Conservation (phyloP, 257 asterid species). For the Leptodermis oblonga region DNA sequence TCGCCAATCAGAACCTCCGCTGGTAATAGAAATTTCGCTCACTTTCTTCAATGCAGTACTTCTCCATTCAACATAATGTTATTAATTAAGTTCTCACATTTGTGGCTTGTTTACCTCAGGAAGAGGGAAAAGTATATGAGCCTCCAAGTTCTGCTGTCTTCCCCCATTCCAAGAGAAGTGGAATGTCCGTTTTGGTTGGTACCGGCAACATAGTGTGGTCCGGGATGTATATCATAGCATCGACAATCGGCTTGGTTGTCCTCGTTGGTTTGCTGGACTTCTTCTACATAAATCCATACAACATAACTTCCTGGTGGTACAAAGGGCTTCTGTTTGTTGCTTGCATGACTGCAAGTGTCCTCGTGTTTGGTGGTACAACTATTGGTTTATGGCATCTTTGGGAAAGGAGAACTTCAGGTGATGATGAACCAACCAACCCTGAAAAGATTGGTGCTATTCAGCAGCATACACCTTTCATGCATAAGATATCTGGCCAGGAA, state of each 20-base stretch:
- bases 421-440: conserved; percentile 15
- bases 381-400: conserved; percentile 65
- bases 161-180: conserved; percentile 34
- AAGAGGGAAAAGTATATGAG: conserved; percentile 51
- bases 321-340: conserved; percentile 58
- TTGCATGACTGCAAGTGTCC: conserved; percentile 52
- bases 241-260: conserved; percentile 54
- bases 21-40: conserved; percentile 36
- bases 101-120: conserved; percentile 37
- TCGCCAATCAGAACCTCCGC: conserved; percentile 65
- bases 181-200: conserved; percentile 74
- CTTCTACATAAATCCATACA: conserved; percentile 53
- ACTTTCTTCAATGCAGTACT: not conserved
- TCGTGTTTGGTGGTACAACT: conserved; percentile 65
- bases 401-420: conserved; percentile 42
- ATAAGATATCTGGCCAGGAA: conserved; percentile 25
- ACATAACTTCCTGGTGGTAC: conserved; percentile 54
- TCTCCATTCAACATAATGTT: not conserved
- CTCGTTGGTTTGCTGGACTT: conserved; percentile 40
- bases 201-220: conserved; percentile 83
- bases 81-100: not conserved
- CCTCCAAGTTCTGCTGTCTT: conserved; percentile 27
- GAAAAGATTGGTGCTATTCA: conserved; percentile 13
- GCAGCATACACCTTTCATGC: conserved; percentile 15
- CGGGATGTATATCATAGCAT: conserved; percentile 51